A percentile compares a stretch with the other conserved stretches of the same genome.
phyloP scores from a whole-genome alignment of 2,329 filamentous ascomycete genomes.

The Aspergillus chevalieri region DNA sequence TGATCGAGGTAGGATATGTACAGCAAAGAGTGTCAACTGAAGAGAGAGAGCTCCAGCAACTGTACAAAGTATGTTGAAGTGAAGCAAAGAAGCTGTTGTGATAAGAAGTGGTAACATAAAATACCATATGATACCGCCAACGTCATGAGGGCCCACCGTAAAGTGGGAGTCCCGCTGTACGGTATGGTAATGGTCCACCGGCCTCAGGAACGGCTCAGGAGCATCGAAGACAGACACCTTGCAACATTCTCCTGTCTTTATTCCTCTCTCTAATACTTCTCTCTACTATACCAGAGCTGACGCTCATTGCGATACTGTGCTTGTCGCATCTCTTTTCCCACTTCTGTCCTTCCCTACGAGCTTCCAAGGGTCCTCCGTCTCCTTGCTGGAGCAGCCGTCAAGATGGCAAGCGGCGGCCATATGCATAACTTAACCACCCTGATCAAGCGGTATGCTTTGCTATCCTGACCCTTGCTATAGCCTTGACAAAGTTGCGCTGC shows the following conservation, averaged over 20 bases:
- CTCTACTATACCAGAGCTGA: too few species aligned
- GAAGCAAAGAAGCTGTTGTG: background rate
- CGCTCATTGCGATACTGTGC: background rate
- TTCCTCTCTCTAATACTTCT: background rate
- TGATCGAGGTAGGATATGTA: constrained; percentile 7
- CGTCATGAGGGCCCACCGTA: constrained; percentile 10
- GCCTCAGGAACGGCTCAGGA: constrained; percentile 19
- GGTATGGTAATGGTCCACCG: constrained; percentile 16
- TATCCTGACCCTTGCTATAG: background rate
- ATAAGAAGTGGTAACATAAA: background rate
- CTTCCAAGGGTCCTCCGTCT: constrained; percentile 1
- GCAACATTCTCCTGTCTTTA: background rate
- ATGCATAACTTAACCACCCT: constrained; percentile 97
- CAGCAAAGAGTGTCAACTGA: background rate
- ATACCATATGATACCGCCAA: constrained; percentile 12
- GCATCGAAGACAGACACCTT: constrained; percentile 14
- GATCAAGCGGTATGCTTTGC: constrained; percentile 78
- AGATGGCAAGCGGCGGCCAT: constrained; percentile 65
- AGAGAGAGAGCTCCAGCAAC: background rate
- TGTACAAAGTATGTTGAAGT: background rate
- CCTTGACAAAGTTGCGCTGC: too few species aligned
- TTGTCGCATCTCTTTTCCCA: background rate
- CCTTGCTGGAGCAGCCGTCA: constrained; percentile 15
- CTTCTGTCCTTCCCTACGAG: background rate
- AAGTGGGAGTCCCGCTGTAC: constrained; percentile 5